These are phyloP conservation scores for Stagonosporopsis tanaceti DNA, from an alignment of 2,329 filamentous ascomycete genomes.

Conservation along the genomic window DNA sequence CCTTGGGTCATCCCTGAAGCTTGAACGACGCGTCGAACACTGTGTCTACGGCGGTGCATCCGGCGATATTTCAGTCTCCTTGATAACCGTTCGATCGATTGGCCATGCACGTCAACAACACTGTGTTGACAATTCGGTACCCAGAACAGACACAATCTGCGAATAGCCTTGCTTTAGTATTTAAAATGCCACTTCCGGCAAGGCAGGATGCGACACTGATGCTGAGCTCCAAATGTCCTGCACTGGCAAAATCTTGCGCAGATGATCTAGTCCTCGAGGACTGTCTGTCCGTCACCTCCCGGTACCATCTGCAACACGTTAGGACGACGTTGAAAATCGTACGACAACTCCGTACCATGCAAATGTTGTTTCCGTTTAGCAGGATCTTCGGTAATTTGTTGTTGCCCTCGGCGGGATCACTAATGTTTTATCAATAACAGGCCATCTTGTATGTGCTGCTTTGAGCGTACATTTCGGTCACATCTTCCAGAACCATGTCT, in stretches of 20 bases:
- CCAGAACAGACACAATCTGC: neutral
- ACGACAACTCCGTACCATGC: constrained; percentile 76
- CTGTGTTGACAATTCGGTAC: neutral
- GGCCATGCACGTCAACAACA: neutral
- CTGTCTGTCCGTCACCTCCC: constrained; percentile 42
- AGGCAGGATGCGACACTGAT: neutral
- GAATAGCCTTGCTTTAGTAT: neutral
- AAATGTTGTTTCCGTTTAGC: constrained; percentile 97
- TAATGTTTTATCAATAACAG: constrained; percentile 51
- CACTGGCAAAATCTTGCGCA: neutral
- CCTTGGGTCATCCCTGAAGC: neutral
- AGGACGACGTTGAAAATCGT: constrained; percentile 6
- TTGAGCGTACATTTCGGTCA: constrained; percentile 84
- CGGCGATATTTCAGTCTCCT: neutral
- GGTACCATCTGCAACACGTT: constrained; percentile 42
- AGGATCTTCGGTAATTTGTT: constrained; percentile 93
- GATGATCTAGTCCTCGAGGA: constrained; percentile 33
- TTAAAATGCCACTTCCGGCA: neutral
- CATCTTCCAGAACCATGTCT: constrained; percentile 99
- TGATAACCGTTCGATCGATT: neutral
- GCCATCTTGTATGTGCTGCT: neutral
- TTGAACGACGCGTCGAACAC: neutral
- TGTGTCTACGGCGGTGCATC: neutral
- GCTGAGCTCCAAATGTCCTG: neutral
- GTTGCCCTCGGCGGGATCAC: constrained; percentile 85